Conservation (phyloP, 2,329 filamentous ascomycete species). For the Penicillium polonicum region DNA sequence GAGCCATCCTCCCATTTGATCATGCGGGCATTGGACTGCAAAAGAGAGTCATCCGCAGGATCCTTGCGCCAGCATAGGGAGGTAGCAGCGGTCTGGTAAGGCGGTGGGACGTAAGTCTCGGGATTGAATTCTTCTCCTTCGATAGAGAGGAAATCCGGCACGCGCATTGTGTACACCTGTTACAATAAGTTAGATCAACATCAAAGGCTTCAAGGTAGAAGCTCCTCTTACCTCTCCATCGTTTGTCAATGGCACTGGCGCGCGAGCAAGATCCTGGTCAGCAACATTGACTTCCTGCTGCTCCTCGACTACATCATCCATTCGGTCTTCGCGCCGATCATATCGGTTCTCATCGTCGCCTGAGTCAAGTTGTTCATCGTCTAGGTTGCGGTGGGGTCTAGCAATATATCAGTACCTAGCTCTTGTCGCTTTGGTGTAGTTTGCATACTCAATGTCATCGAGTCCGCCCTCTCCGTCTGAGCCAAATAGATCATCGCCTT, state of each 20-base stretch:
- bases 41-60: constrained; percentile 54
- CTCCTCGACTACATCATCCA: constrained; percentile 45
- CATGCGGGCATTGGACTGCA: constrained; percentile 66
- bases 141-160: constrained; percentile 63
- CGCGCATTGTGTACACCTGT: constrained; percentile 61
- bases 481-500: constrained; percentile 48
- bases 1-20: constrained; percentile 68
- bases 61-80: constrained; percentile 66
- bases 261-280: constrained; percentile 57
- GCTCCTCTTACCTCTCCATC: constrained; percentile 38
- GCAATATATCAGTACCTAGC: not conserved
- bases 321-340: constrained; percentile 51
- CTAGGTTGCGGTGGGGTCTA: constrained; percentile 49
- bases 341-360: constrained; percentile 60
- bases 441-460: constrained; percentile 34
- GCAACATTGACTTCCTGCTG: constrained; percentile 52
- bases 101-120: constrained; percentile 60
- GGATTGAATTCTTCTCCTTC: constrained; percentile 62
- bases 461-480: constrained; percentile 44
- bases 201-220: not conserved
- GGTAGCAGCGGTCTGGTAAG: constrained; percentile 63
- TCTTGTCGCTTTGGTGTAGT: not conserved
- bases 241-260: constrained; percentile 54
- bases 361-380: constrained; percentile 63
- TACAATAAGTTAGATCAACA: constrained; percentile 7